Percentiles rank a stretch among this genome's conserved stretches.
Evolutionary conservation across 768 basidiomycete species (phyloP).

Genomic region (Gautieria morchelliformis): DNA sequence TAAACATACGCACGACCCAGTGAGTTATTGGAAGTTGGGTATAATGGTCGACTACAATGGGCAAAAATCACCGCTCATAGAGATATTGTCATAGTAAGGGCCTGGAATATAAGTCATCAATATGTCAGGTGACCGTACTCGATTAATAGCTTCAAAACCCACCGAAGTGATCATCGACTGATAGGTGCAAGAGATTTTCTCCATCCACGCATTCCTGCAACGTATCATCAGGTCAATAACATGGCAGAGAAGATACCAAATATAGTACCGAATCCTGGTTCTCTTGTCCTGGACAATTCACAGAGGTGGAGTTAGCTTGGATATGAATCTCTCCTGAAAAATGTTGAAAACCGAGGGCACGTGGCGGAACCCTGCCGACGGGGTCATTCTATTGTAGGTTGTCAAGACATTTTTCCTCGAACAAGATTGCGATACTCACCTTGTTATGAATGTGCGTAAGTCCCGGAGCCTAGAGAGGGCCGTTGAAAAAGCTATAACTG

Average conservation of each 20-base stretch:
- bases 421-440: neutral
- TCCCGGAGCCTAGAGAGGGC: neutral
- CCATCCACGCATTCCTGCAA: neutral
- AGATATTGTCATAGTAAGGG: neutral
- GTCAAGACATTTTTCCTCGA: neutral
- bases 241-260: neutral
- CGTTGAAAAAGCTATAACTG: neutral
- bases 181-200: neutral
- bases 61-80: neutral
- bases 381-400: constrained; percentile 26
- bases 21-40: no score
- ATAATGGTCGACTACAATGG: neutral
- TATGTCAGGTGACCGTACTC: neutral
- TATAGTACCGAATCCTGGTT: constrained; percentile 18
- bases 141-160: neutral
- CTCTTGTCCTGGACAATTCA: constrained; percentile 31
- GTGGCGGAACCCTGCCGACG: constrained; percentile 31
- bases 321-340: constrained; percentile 40
- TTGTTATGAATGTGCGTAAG: constrained; percentile 1
- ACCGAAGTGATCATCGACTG: neutral
- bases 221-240: neutral
- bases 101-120: neutral
- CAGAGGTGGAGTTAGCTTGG: constrained; percentile 20
- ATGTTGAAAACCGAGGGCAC: constrained; percentile 33
- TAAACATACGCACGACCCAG: no score